Evolutionary conservation across 2,329 filamentous ascomycete species (phyloP).

Genomic region (Niveomyces coronatus): DNA sequence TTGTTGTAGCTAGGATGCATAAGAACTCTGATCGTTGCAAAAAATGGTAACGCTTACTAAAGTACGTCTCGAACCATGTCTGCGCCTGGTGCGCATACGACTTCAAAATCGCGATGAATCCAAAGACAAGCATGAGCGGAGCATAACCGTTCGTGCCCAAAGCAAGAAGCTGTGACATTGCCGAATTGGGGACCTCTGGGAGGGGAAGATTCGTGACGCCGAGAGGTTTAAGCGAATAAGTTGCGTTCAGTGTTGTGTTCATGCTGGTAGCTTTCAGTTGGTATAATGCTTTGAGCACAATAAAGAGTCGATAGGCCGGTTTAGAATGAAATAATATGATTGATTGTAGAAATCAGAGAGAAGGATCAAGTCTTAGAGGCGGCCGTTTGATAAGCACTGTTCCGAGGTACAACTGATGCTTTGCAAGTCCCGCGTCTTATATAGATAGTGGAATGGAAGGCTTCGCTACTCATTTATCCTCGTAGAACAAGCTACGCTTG

Average conservation of each 20-base stretch:
- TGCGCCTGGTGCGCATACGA: not conserved
- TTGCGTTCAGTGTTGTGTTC: not conserved
- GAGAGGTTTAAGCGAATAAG: not conserved
- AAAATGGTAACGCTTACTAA: not conserved
- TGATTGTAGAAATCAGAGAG: too few relatives aligned
- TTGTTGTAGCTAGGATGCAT: not conserved
- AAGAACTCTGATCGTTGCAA: not conserved
- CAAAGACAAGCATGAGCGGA: not conserved
- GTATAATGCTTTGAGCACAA: not conserved
- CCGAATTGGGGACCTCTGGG: not conserved
- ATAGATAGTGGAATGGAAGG: too few relatives aligned
- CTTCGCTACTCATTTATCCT: too few relatives aligned
- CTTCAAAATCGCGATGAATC: not conserved
- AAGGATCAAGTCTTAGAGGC: too few relatives aligned
- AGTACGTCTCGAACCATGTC: not conserved
- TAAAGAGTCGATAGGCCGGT: not conserved
- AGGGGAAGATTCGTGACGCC: not conserved
- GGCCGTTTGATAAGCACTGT: too few relatives aligned
- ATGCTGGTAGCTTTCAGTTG: not conserved
- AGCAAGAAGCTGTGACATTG: constrained; percentile 2
- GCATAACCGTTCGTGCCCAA: not conserved
- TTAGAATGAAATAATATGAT: too few relatives aligned
- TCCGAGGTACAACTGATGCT: too few relatives aligned
- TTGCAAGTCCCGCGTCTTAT: too few relatives aligned
- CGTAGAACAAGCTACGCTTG: too few relatives aligned